Conservation (phyloP, 768 basidiomycete genomes). For the Tephrocybe sp. region DNA sequence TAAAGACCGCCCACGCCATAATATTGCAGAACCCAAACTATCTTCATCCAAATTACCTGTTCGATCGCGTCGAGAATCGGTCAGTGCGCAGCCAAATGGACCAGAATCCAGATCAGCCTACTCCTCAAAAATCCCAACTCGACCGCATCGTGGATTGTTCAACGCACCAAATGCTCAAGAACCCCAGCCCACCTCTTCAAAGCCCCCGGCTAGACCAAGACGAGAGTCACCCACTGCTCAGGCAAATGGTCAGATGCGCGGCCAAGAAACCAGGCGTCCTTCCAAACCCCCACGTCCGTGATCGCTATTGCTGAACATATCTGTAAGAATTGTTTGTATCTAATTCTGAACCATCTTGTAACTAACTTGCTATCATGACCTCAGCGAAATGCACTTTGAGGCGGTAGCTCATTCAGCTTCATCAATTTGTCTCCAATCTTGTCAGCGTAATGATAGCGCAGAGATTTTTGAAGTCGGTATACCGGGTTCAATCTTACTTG, state of each 20-base stretch:
- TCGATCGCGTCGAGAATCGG: constrained; percentile 14
- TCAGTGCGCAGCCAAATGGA: constrained; percentile 12
- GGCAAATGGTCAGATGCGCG: neutral
- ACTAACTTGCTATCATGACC: no score
- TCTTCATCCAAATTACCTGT: constrained; percentile 19
- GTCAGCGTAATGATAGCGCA: no score
- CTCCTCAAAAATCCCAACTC: neutral
- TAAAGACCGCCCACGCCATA: constrained; percentile 15
- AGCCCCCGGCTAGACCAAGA: constrained; percentile 28
- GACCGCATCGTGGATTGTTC: constrained; percentile 5
- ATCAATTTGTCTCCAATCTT: no score
- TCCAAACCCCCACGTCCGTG: constrained; percentile 4
- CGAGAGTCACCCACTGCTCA: neutral
- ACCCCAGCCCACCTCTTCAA: constrained; percentile 19
- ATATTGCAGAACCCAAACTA: constrained; percentile 21
- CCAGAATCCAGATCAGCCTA: neutral
- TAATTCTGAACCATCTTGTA: no score
- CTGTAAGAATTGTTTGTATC: no score
- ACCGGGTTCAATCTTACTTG: no score
- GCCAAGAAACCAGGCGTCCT: neutral
- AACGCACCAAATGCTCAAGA: constrained; percentile 1
- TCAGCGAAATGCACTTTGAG: no score
- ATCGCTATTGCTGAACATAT: no score
- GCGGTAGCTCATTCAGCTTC: no score
- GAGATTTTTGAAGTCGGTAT: no score